Base-by-base conservation (phyloP, 306 rosid genomes). In the Pterocarpus macrocarpus region DNA sequence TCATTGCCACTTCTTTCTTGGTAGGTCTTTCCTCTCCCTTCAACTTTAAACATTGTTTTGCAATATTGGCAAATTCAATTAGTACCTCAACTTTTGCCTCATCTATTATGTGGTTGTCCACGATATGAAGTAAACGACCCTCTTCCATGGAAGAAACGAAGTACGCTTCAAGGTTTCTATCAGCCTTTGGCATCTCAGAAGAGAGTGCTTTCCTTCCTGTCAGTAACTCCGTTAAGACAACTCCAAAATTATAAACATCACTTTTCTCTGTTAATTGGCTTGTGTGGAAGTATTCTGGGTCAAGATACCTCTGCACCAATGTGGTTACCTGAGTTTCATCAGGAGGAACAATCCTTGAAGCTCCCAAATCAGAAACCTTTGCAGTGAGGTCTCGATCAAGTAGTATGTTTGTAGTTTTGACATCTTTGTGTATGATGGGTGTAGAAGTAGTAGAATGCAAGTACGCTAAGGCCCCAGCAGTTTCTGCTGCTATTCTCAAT, bases 221-320 rank as follows among this genome's bases (percentile, higher is more conserved):
- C 4, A 86, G 22, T 13, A 89, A 45, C 78, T 89, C 92, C 0
- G 73, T 44, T 1, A 89, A 43, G 1, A 86, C 84, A 4, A 86
- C 86, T 2, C 88, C 90, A 15, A 89, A 89, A 7, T 87, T 86
- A 32, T 87, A 87, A 0, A 89, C 92, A 73, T 86, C 90, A n/a
- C 91, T 88, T 15, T 88, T 88, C 28, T 85, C 86, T 3, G 87
- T 85, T 22, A 88, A 22, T 4, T 83, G 82, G 52, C 87, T 81
- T 4, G 84, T 82, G 0, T 43, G 77, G 11, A 86, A 45, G 9
- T 84, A 89, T 32, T 86, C 83, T 0, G 90, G 90, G 38, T 87
- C 86, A 0, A 87, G 61, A 38, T 87, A 87, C 7, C 90, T 88
- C 22, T 84, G 85, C 52, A 84, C 86, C 74, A 87, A 69, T 0